Conservation (phyloP, 306 rosid genomes). For the Carpinus viminea region DNA sequence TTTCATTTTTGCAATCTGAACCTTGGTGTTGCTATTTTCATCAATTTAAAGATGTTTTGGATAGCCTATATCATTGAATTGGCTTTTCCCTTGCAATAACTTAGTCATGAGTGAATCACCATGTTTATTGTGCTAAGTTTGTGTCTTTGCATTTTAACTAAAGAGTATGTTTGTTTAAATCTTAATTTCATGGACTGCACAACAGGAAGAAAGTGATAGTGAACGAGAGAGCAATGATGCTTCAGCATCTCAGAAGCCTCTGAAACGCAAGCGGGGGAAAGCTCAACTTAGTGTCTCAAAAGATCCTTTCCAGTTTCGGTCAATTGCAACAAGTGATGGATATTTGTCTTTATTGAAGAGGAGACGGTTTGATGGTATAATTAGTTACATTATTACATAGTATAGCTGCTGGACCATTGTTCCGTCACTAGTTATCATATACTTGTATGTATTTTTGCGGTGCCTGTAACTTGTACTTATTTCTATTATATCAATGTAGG, state of each 20-base stretch:
- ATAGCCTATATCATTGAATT: background rate
- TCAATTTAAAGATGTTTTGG: background rate
- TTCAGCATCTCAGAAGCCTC: constrained; percentile 43
- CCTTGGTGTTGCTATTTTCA: background rate
- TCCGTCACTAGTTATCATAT: background rate
- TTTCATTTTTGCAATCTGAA: background rate
- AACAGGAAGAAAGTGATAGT: constrained; percentile 72
- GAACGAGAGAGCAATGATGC: constrained; percentile 70
- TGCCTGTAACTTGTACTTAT: background rate
- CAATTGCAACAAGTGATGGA: constrained; percentile 54
- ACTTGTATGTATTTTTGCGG: background rate
- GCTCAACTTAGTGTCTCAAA: constrained; percentile 43
- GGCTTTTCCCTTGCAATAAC: background rate
- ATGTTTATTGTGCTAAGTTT: background rate
- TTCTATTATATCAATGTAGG: background rate
- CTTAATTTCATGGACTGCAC: constrained; percentile 23
- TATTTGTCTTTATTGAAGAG: constrained; percentile 62
- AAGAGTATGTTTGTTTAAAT: constrained; percentile 14
- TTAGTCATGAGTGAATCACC: constrained; percentile 1
- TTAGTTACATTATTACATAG: constrained; percentile 3
- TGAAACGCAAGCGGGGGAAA: constrained; percentile 55
- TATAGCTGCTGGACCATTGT: background rate
- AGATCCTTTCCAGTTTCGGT: constrained; percentile 47
- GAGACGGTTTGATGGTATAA: constrained; percentile 63
- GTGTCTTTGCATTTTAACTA: background rate